Conservation (phyloP, 2,329 filamentous ascomycete species). For the Clonostachys sp. region DNA sequence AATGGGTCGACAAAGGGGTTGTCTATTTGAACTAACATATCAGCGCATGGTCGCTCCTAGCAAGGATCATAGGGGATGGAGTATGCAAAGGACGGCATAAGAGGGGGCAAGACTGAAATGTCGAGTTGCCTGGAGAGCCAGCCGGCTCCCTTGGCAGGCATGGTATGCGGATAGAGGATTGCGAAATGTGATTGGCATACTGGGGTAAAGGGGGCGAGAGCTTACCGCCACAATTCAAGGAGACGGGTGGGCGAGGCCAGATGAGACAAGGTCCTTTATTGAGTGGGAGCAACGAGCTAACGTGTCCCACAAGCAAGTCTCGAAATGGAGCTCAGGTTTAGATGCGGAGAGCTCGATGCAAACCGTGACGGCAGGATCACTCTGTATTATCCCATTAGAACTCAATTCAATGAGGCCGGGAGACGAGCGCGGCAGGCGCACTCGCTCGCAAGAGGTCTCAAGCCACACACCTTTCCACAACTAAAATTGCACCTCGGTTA, state of each 20-base stretch:
- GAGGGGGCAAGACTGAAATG: background rate
- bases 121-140: too few relatives aligned
- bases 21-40: too few relatives aligned
- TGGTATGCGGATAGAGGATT: slow-evolving; percentile 3
- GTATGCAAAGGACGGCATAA: slow-evolving; percentile 2
- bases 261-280: slow-evolving; percentile 34
- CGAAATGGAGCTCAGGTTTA: background rate
- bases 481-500: too few relatives aligned
- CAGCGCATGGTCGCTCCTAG: too few relatives aligned
- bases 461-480: too few relatives aligned
- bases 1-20: background rate
- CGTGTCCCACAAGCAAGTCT: slow-evolving; percentile 51
- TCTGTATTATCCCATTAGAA: too few relatives aligned
- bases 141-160: slow-evolving; percentile 1
- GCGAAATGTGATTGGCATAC: slow-evolving; percentile 2
- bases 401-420: too few relatives aligned
- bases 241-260: slow-evolving; percentile 32
- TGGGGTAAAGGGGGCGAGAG: slow-evolving; percentile 10
- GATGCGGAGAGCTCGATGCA: too few relatives aligned
- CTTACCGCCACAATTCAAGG: slow-evolving; percentile 48
- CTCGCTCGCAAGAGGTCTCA: too few relatives aligned
- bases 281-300: slow-evolving; percentile 60
- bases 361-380: too few relatives aligned
- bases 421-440: too few relatives aligned
- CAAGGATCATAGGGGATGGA: background rate